Conservation (phyloP, 495 filamentous ascomycete species). For the Neurospora hispaniola region DNA sequence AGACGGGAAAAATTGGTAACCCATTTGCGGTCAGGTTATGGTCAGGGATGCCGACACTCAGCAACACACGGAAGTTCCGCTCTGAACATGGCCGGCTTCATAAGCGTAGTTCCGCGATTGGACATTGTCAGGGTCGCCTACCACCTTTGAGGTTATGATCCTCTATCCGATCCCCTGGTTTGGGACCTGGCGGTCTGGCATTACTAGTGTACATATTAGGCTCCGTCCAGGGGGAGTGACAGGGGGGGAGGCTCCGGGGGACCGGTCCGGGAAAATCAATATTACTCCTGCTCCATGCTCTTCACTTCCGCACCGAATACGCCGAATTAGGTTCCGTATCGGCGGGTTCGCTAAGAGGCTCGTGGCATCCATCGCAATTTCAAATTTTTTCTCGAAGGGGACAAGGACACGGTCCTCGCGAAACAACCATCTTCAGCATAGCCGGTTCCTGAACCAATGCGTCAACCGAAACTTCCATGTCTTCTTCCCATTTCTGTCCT, state of each 20-base stretch:
- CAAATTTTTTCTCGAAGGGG: not conserved
- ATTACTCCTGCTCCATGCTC: not conserved
- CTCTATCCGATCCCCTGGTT: not conserved
- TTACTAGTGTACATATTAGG: not conserved
- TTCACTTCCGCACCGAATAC: not conserved
- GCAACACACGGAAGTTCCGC: not conserved
- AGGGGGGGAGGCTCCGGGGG: not conserved
- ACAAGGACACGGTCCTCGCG: not conserved
- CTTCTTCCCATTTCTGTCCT: not conserved
- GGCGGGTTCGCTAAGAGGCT: not conserved
- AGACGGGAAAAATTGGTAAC: not conserved
- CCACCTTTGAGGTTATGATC: not conserved
- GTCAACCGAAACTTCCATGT: not conserved
- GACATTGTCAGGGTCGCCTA: not conserved
- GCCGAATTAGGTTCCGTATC: not conserved
- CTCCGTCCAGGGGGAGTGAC: not conserved
- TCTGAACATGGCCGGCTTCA: not conserved
- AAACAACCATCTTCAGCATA: not conserved
- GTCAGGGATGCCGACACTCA: not conserved
- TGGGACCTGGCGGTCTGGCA: not conserved
- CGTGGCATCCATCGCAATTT: not conserved
- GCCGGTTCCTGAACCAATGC: not conserved
- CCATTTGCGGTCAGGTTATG: not conserved
- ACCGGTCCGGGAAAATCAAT: not conserved
- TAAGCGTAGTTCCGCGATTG: not conserved